Percentiles rank a stretch among this genome's conserved stretches.
Conservation (phyloP, 1,284 basidiomycete species). For the Melampsora larici-populina region DNA sequence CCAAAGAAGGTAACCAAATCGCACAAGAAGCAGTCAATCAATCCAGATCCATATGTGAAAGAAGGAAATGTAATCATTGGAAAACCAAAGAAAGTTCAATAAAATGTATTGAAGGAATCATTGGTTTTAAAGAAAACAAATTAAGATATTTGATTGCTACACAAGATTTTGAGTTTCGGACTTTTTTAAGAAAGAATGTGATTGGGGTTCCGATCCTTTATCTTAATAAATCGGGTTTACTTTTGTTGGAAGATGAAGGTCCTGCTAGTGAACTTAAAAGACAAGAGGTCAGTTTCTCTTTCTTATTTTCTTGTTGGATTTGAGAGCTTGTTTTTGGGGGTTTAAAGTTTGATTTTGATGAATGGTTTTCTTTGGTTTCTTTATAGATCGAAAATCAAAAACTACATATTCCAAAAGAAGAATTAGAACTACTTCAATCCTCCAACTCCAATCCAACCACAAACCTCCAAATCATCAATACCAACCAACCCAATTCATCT, state of each 20-base stretch:
- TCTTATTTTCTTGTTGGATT: not conserved
- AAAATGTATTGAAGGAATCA: slow-evolving; percentile 31
- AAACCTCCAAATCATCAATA: too few relatives aligned
- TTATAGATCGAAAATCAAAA: slow-evolving; percentile 25
- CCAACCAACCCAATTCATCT: too few relatives aligned
- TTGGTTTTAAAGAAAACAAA: slow-evolving; percentile 30
- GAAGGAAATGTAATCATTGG: slow-evolving; percentile 38
- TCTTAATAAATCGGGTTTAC: slow-evolving; percentile 9
- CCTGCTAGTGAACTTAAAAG: slow-evolving; percentile 26
- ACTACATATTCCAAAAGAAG: slow-evolving; percentile 23
- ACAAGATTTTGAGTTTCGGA: slow-evolving; percentile 9
- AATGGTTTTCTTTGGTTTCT: not conserved
- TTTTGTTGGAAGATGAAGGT: slow-evolving; percentile 26
- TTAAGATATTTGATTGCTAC: slow-evolving; percentile 24
- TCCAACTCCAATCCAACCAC: too few relatives aligned
- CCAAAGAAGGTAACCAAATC: slow-evolving; percentile 25
- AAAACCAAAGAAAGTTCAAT: slow-evolving; percentile 27
- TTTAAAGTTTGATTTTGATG: not conserved
- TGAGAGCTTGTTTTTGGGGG: not conserved
- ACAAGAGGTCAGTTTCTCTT: slow-evolving; percentile 8
- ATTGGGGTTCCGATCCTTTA: slow-evolving; percentile 29
- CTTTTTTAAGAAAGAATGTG: slow-evolving; percentile 14
- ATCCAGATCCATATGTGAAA: slow-evolving; percentile 16
- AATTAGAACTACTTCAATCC: slow-evolving; percentile 15
- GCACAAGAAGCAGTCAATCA: slow-evolving; percentile 32